Base-by-base conservation (phyloP, 2,329 filamentous ascomycete genomes). In the Trichoderma pleuroti region DNA sequence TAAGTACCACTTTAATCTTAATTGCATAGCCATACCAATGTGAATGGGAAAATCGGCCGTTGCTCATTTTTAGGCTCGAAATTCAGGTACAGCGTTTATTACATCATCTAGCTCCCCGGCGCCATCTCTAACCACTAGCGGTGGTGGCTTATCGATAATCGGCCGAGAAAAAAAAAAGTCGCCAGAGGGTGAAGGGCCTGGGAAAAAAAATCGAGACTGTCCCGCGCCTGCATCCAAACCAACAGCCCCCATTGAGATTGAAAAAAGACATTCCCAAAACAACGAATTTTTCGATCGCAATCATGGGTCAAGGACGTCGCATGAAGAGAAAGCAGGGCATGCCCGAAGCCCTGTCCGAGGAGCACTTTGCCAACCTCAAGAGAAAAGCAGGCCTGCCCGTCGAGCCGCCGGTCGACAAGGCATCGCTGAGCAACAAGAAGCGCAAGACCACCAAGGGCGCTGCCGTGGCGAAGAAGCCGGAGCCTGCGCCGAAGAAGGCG, bases 321-420 rank as follows among this genome's bases (percentile, higher is more conserved):
- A 97, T 98, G 91, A 72, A 72, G 64, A 93, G 94, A 82, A 98
- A 98, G 84, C 96, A 98, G 87, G 95, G 94, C 70, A 86, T 91
- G 74, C 96, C 96, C 68, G 88, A 92, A 77, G 87, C 92, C 74
- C 87, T 98, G 74, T 93, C 96, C 74, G 93, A 97, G 79, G 88
- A 90, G 74, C 89, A 92, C 77, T 90, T 91, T 76, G 90, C 90
- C 64, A 93, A 91, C 78, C 81, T 91, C 72, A 98, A 98, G 88
- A 89, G 94, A 80, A 98, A 98, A 85, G 89, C 89, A 72, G 89
- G 88, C 72, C 85, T 92, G 76, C 89, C 89, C 52, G 90, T 90
- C 74, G 84, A 86, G 67, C 83, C 86, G 70, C 80, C 84, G 74
- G 86, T 89, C 75, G 84, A 86, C 26, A 65, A 72, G 49, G 68